Evolutionary conservation across 805 yeast species (phyloP).

Genomic region (Starmera pachycereana): DNA sequence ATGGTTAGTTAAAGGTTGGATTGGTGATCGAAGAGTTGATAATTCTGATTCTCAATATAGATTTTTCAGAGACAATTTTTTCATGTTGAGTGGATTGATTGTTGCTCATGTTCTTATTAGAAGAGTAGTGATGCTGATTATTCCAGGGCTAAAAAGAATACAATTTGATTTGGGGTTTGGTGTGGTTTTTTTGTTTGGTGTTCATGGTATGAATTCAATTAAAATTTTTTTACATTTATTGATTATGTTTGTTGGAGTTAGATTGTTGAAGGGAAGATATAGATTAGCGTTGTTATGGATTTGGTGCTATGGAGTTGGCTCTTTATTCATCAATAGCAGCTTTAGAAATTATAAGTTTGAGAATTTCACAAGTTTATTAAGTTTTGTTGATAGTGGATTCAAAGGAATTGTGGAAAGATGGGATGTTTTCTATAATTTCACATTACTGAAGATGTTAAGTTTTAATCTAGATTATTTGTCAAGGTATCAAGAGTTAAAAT

Average conservation of each 20-base stretch:
- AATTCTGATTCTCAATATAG: slow-evolving; percentile 86
- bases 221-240: slow-evolving; percentile 51
- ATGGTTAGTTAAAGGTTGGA: slow-evolving; percentile 74
- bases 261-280: slow-evolving; percentile 21
- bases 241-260: slow-evolving; percentile 42
- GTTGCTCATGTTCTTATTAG: slow-evolving; percentile 45
- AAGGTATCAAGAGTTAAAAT: slow-evolving; percentile 18
- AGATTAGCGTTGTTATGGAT: slow-evolving; percentile 32
- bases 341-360: slow-evolving; percentile 46
- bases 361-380: slow-evolving; percentile 27
- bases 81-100: slow-evolving; percentile 46
- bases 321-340: slow-evolving; percentile 69
- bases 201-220: slow-evolving; percentile 71
- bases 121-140: slow-evolving; percentile 15
- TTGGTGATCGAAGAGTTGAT: slow-evolving; percentile 83
- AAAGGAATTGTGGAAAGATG: slow-evolving; percentile 79
- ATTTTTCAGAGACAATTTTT: slow-evolving; percentile 76
- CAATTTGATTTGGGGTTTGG: slow-evolving; percentile 73
- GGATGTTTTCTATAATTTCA: slow-evolving; percentile 94
- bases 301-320: slow-evolving; percentile 75
- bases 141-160: slow-evolving; percentile 28
- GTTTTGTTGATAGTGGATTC: slow-evolving; percentile 47
- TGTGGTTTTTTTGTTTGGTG: slow-evolving; percentile 49
- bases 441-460: slow-evolving; percentile 74
- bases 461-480: slow-evolving; percentile 69